phyloP scores from a whole-genome alignment of 75 land plant species.

The Selaginella moellendorffii region DNA sequence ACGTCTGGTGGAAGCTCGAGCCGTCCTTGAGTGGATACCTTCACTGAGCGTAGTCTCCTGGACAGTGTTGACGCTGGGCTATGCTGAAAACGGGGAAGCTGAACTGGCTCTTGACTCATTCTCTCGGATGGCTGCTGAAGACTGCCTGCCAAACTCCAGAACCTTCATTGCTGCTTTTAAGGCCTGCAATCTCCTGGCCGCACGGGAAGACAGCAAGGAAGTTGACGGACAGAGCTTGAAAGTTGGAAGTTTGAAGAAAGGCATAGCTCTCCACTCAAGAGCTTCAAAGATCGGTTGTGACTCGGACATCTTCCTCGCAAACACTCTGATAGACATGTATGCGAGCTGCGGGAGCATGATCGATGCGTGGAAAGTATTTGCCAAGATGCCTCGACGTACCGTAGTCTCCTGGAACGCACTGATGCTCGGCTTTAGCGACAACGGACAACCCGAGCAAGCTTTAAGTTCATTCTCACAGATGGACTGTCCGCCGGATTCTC shows the following conservation, averaged over 20 bases:
- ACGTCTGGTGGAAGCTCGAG: neutral
- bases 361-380: neutral
- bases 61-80: neutral
- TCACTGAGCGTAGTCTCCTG: neutral
- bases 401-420: neutral
- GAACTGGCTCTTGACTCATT: neutral
- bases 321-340: neutral
- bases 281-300: neutral
- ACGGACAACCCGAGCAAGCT: neutral
- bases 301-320: neutral
- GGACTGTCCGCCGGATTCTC: neutral
- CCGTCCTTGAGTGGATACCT: neutral
- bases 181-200: neutral
- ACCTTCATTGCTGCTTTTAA: neutral
- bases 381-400: neutral
- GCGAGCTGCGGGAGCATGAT: neutral
- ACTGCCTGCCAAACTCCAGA: neutral
- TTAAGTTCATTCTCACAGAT: neutral
- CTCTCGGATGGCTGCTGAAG: neutral
- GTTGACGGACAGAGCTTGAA: neutral
- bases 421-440: neutral
- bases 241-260: neutral
- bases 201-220: slow-evolving; percentile 4
- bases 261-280: neutral
- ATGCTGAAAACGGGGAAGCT: neutral